Base-by-base conservation (phyloP, 75 land plant species). In the Sequoia sempervirens region DNA sequence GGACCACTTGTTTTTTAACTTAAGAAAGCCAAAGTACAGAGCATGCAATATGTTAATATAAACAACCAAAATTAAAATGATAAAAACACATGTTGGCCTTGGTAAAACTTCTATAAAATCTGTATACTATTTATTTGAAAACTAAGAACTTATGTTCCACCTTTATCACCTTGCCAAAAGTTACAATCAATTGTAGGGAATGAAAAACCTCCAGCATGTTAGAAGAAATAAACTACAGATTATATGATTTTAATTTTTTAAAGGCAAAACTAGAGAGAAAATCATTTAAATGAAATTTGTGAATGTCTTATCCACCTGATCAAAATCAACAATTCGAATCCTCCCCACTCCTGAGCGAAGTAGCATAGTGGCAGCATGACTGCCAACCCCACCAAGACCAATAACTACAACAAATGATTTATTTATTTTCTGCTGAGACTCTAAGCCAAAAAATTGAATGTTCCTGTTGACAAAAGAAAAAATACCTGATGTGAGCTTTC, bases 311-410 rank as follows among this genome's bases (percentile, higher is more conserved):
- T 47, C 32, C 52, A 97, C 99, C 96, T 97, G 99, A 88, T 97
- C 99, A 92, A 97, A 97, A 88, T 97, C 99, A 70, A 97, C 95
- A 82, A 97, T 88, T 12, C 94, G 96, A 66, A 97, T 90, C 87
- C 86, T 90, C 30, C 99, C 94, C 58, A 97, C 94, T 13, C 99
- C 99, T 58, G 96, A 92, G 75, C 99, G 92, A 70, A 95, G 89
- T 80, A 97, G 95, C 99, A 97, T 97, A 40, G 90, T 90, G 76
- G 99, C 98, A 87, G 99, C 99, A 96, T 97, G 99, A 81, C 99
- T 97, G 23, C 99, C 99, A 75, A 97, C 99, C 38, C 99, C 99
- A 82, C 99, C 99, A 88, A 97, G 98, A 74, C 99, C 99, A 84
- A 97, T 91, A 56, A 97, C 94, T 26, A 97, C 91, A 78, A 97